phyloP scores from a whole-genome alignment of 2,329 filamentous ascomycete species.

The Thielaviopsis populi region DNA sequence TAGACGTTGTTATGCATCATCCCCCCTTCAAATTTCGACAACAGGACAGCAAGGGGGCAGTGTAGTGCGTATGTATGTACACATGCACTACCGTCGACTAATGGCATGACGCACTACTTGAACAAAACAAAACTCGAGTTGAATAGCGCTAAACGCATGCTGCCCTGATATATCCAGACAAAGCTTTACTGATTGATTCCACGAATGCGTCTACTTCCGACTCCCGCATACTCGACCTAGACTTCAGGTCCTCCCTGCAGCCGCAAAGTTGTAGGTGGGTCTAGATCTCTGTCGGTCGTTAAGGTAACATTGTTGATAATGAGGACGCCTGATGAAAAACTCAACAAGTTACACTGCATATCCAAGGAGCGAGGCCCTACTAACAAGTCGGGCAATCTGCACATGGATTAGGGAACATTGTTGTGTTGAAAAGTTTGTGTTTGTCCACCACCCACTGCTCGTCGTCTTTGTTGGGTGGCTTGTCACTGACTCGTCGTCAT shows the following conservation, averaged over 20 bases:
- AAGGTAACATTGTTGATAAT: neutral
- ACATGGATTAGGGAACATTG: neutral
- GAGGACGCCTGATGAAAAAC: neutral
- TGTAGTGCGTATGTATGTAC: neutral
- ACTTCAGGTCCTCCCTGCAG: neutral
- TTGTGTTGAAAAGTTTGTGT: neutral
- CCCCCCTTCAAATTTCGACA: neutral
- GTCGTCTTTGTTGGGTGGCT: too few species aligned
- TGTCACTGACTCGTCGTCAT: too few species aligned
- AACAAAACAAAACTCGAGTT: neutral
- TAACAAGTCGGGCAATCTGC: neutral
- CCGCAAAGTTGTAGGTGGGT: neutral
- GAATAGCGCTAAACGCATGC: neutral
- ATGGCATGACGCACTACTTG: neutral
- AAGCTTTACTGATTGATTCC: neutral
- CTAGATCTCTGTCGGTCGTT: neutral
- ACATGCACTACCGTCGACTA: neutral
- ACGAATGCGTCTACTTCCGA: neutral
- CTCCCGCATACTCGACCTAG: too few species aligned
- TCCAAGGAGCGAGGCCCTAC: conserved; percentile 1
- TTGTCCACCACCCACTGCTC: neutral
- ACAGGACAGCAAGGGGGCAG: neutral
- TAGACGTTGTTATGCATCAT: neutral
- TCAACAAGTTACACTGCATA: neutral
- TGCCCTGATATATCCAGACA: neutral